Percentiles rank a stretch among this genome's conserved stretches.
Conservation (phyloP, 768 basidiomycete species). For the Boletus vermiculosoides region DNA sequence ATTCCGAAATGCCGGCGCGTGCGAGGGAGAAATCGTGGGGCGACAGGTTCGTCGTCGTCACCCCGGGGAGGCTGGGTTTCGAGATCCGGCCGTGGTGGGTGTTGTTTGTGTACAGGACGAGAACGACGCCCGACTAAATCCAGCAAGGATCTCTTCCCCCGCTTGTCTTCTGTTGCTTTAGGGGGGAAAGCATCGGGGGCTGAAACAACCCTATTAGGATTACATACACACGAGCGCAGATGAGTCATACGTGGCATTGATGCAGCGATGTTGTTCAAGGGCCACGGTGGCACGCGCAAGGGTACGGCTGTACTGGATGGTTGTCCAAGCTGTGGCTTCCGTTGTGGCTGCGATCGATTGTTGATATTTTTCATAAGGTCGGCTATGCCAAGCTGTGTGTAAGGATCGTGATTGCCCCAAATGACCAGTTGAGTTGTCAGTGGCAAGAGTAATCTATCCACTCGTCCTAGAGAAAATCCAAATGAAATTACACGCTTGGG, state of each 20-base stretch:
- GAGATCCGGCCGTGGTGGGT: constrained; percentile 14
- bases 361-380: constrained; percentile 25
- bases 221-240: not conserved
- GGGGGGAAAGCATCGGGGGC: constrained; percentile 39
- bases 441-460: constrained; percentile 34
- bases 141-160: constrained; percentile 10
- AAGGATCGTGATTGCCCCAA: constrained; percentile 28
- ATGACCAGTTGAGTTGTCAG: constrained; percentile 33
- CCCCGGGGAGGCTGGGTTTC: constrained; percentile 1
- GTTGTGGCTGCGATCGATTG: constrained; percentile 14
- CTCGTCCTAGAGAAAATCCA: constrained; percentile 25
- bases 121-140: constrained; percentile 14
- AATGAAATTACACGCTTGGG: constrained; percentile 4
- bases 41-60: constrained; percentile 11
- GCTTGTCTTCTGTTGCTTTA: constrained; percentile 17
- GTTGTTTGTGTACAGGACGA: constrained; percentile 28
- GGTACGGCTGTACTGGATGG: constrained; percentile 10
- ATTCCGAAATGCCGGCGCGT: constrained; percentile 35
- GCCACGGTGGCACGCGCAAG: constrained; percentile 25
- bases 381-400: constrained; percentile 36
- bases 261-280: constrained; percentile 21
- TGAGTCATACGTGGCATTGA: constrained; percentile 39
- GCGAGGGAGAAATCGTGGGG: constrained; percentile 14
- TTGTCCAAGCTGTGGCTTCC: constrained; percentile 18
- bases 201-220: constrained; percentile 22